phyloP scores from a whole-genome alignment of 192 early-diverging fungal genomes.

The Chytriomyces confervae region DNA sequence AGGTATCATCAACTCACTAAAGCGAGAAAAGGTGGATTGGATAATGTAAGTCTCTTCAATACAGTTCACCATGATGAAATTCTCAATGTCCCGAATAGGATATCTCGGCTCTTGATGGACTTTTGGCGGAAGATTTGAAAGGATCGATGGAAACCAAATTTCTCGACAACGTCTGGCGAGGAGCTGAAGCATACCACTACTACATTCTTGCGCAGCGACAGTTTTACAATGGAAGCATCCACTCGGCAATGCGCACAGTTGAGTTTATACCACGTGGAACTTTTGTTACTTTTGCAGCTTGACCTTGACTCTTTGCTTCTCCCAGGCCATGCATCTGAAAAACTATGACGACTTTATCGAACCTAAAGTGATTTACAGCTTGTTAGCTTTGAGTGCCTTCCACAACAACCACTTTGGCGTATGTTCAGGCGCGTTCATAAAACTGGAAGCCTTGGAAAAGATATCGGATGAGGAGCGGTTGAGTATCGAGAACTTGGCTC shows the following conservation, averaged over 20 bases:
- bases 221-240: slow-evolving; percentile 58
- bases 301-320: background rate
- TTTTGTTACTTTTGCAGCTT: background rate
- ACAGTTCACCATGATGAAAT: background rate
- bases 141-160: slow-evolving; percentile 44
- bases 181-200: slow-evolving; percentile 67
- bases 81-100: slow-evolving; percentile 28
- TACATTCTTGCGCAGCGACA: slow-evolving; percentile 63
- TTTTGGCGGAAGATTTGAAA: slow-evolving; percentile 53
- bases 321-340: slow-evolving; percentile 54
- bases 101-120: slow-evolving; percentile 52
- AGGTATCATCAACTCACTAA: slow-evolving; percentile 58
- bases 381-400: slow-evolving; percentile 57
- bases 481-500: slow-evolving; percentile 54
- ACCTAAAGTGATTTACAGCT: slow-evolving; percentile 48
- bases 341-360: slow-evolving; percentile 62
- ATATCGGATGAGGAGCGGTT: slow-evolving; percentile 43
- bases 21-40: slow-evolving; percentile 28
- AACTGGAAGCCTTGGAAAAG: slow-evolving; percentile 51
- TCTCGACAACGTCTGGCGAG: slow-evolving; percentile 62
- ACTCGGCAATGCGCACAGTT: slow-evolving; percentile 57
- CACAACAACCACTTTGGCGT: slow-evolving; percentile 54
- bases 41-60: slow-evolving; percentile 25
- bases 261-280: too few species aligned
- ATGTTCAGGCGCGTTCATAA: slow-evolving; percentile 61